These are phyloP conservation scores for Amanita subjunquillea DNA, from an alignment of 768 basidiomycete genomes.

Conservation along the genomic window DNA sequence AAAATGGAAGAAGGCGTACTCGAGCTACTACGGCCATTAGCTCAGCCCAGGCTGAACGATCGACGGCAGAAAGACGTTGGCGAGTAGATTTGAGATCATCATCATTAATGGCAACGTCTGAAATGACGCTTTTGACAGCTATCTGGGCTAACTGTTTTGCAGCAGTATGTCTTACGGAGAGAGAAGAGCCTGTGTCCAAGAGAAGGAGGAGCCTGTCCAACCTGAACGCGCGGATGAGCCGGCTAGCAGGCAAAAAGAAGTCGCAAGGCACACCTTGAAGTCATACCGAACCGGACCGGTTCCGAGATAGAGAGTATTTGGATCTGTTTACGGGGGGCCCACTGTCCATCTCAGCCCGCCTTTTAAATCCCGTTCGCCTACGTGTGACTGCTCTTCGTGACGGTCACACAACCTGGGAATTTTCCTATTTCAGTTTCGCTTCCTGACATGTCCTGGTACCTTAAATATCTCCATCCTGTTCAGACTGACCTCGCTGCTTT, in stretches of 20 bases:
- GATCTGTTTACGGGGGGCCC: slow-evolving; percentile 44
- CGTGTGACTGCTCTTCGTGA: slow-evolving; percentile 29
- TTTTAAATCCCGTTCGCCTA: slow-evolving; percentile 52
- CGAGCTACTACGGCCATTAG: slow-evolving; percentile 85
- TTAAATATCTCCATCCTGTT: slow-evolving; percentile 4
- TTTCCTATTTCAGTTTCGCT: not conserved
- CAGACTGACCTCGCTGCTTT: not conserved
- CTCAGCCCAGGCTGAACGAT: slow-evolving; percentile 81
- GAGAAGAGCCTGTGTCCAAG: slow-evolving; percentile 89
- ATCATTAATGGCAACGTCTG: slow-evolving; percentile 65
- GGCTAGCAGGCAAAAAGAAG: not conserved
- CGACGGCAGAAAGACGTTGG: slow-evolving; percentile 46
- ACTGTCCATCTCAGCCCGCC: slow-evolving; percentile 36
- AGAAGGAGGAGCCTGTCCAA: slow-evolving; percentile 95
- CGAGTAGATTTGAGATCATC: slow-evolving; percentile 63
- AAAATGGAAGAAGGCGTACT: slow-evolving; percentile 30
- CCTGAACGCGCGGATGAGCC: slow-evolving; percentile 28
- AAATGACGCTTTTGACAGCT: slow-evolving; percentile 76
- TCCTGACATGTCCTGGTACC: slow-evolving; percentile 4
- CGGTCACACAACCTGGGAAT: slow-evolving; percentile 18
- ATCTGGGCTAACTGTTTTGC: slow-evolving; percentile 93
- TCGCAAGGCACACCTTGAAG: slow-evolving; percentile 47
- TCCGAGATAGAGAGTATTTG: slow-evolving; percentile 26
- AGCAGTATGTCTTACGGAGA: slow-evolving; percentile 86
- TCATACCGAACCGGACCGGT: slow-evolving; percentile 61